Evolutionary conservation across 495 filamentous ascomycete species (phyloP), one percentile per base, ranked within the genome.

Genomic region (Penicillium macrosclerotiorum): DNA sequence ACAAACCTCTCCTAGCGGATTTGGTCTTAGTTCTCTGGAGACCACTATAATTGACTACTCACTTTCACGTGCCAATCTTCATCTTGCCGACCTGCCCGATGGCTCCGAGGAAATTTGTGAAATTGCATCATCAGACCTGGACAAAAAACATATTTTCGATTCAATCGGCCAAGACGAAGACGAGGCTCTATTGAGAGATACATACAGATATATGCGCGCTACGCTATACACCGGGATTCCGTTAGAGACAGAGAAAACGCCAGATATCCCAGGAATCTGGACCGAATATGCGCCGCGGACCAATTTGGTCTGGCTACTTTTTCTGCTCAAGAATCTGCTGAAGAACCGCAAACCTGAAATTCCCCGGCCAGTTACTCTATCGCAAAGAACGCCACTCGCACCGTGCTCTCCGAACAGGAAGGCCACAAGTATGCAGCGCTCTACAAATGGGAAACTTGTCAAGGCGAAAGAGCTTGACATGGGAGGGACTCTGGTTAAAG

Each of bases 1-100:
- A 5, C 47, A 53, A 42, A 24, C 55, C 47, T 64, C 44, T n/a
- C 60, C 59, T 19, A 73, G 68, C 36, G 78, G 78, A 20, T 83
- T 90, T 47, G 84, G 84, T 1, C 74, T 76, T 45, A 89, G 87
- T 5, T 76, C 75, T 4, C 67, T 94, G 0, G 81, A 89, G 36
- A 81, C 88, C 6, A 95, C 90, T 0, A 78, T 96, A 20, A 88
- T 96, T 47, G 90, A 96, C 63, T 96, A 95, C 60, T 91, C 89
- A 1, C 79, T 95, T 27, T 94, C 88, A 0, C 81, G 90, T 13
- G 86, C 72, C 3, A 65, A 69, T 7, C 51, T 72, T 11, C 52
- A 50, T 0, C 20, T 66, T 2, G 54, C 48, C 4, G 66, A 66
- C 20, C 16, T 64, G 3, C 52, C 49, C 12, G 67, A 65, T 17